Percentiles rank a stretch among this genome's conserved stretches.
Conservation (phyloP, 129 eudicot species). For the Helianthus tuberosus region DNA sequence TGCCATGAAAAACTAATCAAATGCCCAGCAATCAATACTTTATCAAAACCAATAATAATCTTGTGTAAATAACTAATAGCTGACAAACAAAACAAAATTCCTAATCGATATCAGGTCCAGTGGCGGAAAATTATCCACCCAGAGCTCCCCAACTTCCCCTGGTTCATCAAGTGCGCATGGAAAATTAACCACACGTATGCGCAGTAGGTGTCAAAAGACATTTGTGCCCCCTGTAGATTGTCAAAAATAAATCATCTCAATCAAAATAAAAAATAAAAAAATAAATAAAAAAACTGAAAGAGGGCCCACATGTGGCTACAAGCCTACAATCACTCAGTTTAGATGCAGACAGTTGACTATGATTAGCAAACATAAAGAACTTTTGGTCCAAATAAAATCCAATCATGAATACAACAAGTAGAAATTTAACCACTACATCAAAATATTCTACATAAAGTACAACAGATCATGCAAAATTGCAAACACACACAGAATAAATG, state of each 20-base stretch:
- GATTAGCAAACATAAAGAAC: background rate
- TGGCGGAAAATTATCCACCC: conserved; percentile 58
- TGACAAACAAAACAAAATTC: conserved; percentile 10
- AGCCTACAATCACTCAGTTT: background rate
- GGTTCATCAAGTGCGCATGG: conserved; percentile 61
- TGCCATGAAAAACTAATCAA: conserved; percentile 38
- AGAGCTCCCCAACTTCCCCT: conserved; percentile 56
- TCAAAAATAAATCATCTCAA: conserved; percentile 11
- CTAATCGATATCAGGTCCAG: conserved; percentile 67
- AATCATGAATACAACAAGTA: background rate
- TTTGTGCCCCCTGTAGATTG: conserved; percentile 47
- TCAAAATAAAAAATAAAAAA: conserved; percentile 1
- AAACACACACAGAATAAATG: no score
- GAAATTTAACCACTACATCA: background rate
- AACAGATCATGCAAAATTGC: no score
- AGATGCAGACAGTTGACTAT: conserved; percentile 3
- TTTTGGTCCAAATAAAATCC: background rate
- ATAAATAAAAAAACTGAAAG: conserved; percentile 1
- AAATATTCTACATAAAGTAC: no score
- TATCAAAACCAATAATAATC: background rate
- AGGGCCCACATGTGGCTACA: background rate
- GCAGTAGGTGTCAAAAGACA: conserved; percentile 70
- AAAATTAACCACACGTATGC: conserved; percentile 47
- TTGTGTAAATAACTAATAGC: conserved; percentile 28
- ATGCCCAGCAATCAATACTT: conserved; percentile 13